A percentile compares a stretch with the other conserved stretches of the same genome.
Evolutionary conservation across 805 yeast genomes (phyloP).

Genomic region (Starmerella stellata): DNA sequence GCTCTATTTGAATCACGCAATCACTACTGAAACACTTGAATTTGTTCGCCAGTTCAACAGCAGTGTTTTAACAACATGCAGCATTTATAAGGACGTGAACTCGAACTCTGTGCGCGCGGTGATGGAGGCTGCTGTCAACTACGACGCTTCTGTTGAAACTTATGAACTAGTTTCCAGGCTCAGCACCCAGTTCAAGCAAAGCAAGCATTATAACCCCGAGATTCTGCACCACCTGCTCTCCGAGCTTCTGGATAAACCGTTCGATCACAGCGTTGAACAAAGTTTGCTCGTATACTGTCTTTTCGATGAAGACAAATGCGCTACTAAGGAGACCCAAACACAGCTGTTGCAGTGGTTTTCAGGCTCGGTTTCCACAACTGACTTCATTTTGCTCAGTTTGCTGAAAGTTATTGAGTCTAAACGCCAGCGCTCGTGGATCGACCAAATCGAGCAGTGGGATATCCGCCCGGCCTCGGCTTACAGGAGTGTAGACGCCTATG

Average conservation of each 20-base stretch:
- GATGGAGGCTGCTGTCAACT: conserved; percentile 27
- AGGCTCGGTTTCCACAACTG: conserved; percentile 49
- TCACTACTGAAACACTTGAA: neutral
- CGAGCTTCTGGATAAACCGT: neutral
- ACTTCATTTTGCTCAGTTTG: conserved; percentile 39
- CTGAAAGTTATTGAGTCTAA: conserved; percentile 39
- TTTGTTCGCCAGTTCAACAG: conserved; percentile 2
- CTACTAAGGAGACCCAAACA: conserved; percentile 33
- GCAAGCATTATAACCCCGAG: neutral
- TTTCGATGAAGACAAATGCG: conserved; percentile 4
- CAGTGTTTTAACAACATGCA: neutral
- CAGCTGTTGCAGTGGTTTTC: conserved; percentile 35
- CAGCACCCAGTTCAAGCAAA: neutral
- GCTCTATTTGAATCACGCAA: conserved; percentile 7
- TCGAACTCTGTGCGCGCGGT: conserved; percentile 19
- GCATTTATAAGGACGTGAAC: conserved; percentile 9
- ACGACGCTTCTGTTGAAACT: conserved; percentile 27
- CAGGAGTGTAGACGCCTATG: conserved; percentile 29
- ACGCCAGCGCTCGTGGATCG: conserved; percentile 44
- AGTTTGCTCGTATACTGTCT: neutral
- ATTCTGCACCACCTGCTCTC: neutral
- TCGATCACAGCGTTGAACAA: neutral
- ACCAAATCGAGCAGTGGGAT: conserved; percentile 47
- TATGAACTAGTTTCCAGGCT: conserved; percentile 25
- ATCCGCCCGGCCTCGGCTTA: conserved; percentile 23